Evolutionary conservation across 2,329 filamentous ascomycete genomes (phyloP), one percentile per base, ranked within the genome.

Genomic region (Venturia nashicola): DNA sequence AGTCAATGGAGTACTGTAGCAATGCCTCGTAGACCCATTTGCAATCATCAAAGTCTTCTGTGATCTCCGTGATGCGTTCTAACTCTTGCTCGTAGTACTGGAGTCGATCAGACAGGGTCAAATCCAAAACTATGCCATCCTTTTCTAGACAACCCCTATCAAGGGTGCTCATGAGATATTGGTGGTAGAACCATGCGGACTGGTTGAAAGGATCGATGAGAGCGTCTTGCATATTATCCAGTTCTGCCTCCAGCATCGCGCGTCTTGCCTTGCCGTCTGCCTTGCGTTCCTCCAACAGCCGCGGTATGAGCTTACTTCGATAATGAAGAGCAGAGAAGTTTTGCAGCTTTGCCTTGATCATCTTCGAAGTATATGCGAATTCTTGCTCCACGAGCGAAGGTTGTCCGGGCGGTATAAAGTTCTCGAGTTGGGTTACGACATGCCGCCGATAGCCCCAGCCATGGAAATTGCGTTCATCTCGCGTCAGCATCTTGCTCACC

Each of bases 261-360:
- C 80, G 83, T 63, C 94, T 82, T 59, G 84, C 82, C 23, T 74
- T 76, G 60, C 84, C 80, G 66, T 83, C 82, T 1, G 90, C 87
- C 0, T 79, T 75, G 60, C 90, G 83, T 74, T 95, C 89, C 20
- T 84, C 76, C 61, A 97, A 78, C 23, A 97, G 76, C 48, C 83
- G 82, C 51, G 89, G 85, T 63, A 97, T 94, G 27, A 97, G 80
- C 71, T 89, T 90, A 68, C 88, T 91, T 61, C 94, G 86, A 71
- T 89, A 89, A 73, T 99, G 94, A 93, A 94, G 97, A 1, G 94
- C 94, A 4, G 91, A 97, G 73, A 97, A 99, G 73, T 99, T 99
- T 48, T 90, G 96, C 59, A 99, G 79, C 69, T 95, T 89, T n/a
- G 76, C 78, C 48, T 82, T 79, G 69, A 97, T 91, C 90, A 93